Evolutionary conservation across 352 stramenopile genomes (phyloP).

Genomic region (Plasmopara muralis): DNA sequence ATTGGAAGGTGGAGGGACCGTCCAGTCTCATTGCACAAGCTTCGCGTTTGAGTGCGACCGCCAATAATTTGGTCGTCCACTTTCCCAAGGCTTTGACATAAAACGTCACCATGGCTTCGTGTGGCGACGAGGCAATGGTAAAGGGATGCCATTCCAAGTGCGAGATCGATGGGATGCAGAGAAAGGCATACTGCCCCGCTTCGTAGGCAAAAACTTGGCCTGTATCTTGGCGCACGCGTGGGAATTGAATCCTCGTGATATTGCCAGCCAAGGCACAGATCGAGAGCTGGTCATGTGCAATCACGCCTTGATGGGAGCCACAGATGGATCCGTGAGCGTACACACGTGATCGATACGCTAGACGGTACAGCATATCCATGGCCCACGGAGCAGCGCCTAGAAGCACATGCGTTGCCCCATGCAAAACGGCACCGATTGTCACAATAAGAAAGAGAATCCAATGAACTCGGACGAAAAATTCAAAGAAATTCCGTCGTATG

Average conservation of each 20-base stretch:
- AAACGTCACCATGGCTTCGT: slow-evolving; percentile 60
- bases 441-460: slow-evolving; percentile 47
- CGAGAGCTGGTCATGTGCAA: slow-evolving; percentile 25
- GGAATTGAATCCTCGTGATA: slow-evolving; percentile 45
- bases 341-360: slow-evolving; percentile 20
- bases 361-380: slow-evolving; percentile 36
- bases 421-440: slow-evolving; percentile 31
- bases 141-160: slow-evolving; percentile 86
- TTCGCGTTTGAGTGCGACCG: slow-evolving; percentile 29
- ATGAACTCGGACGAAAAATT: slow-evolving; percentile 43
- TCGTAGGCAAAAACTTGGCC: slow-evolving; percentile 31
- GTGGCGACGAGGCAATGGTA: slow-evolving; percentile 69
- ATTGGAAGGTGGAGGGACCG: slow-evolving; percentile 17
- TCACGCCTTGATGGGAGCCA: slow-evolving; percentile 18
- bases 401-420: slow-evolving; percentile 29
- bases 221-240: slow-evolving; percentile 30
- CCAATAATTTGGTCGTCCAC: slow-evolving; percentile 55
- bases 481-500: slow-evolving; percentile 44
- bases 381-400: slow-evolving; percentile 30
- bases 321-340: slow-evolving; percentile 20
- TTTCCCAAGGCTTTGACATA: slow-evolving; percentile 56
- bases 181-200: slow-evolving; percentile 69
- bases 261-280: slow-evolving; percentile 25
- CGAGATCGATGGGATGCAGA: slow-evolving; percentile 71
- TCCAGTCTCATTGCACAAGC: slow-evolving; percentile 24